Evolutionary conservation across 2,329 filamentous ascomycete genomes (phyloP).

Genomic region (Fusarium circinatum): DNA sequence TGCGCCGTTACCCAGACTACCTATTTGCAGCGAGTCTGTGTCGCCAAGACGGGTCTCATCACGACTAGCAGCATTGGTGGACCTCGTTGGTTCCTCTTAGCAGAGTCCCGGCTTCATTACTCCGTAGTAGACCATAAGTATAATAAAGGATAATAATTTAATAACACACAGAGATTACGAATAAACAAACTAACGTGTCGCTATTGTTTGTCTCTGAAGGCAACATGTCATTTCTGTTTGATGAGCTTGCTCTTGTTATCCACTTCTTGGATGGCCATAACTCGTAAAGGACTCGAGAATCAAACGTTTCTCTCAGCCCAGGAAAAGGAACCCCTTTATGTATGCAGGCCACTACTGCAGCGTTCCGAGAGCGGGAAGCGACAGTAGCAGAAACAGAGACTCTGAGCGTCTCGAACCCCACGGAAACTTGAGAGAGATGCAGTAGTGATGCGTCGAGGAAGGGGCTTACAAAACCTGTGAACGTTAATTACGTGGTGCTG

Average conservation of each 20-base stretch:
- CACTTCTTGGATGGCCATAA: neutral
- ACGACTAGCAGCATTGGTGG: slow-evolving; percentile 37
- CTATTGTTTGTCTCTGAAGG: slow-evolving; percentile 2
- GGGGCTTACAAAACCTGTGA: slow-evolving; percentile 16
- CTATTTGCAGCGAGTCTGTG: slow-evolving; percentile 23
- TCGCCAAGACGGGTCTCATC: slow-evolving; percentile 43
- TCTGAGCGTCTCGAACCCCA: slow-evolving; percentile 21
- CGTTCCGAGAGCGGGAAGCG: slow-evolving; percentile 36
- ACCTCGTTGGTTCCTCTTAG: slow-evolving; percentile 19
- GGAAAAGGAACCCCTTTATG: slow-evolving; percentile 29
- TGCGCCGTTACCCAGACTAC: slow-evolving; percentile 39
- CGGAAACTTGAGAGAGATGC: neutral
- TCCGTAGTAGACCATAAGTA: neutral
- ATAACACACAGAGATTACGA: slow-evolving; percentile 7
- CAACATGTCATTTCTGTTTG: neutral
- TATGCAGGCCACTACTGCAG: slow-evolving; percentile 38
- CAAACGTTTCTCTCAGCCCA: neutral
- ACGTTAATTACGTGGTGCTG: slow-evolving; percentile 8
- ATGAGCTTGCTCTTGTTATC: slow-evolving; percentile 5
- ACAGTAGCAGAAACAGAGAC: slow-evolving; percentile 32
- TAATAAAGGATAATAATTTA: neutral
- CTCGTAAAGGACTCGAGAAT: slow-evolving; percentile 2
- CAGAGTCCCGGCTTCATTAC: slow-evolving; percentile 13
- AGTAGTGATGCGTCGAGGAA: slow-evolving; percentile 13
- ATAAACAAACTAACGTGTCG: slow-evolving; percentile 3